Conservation (phyloP, 768 basidiomycete genomes). For the Lepiota venenata region DNA sequence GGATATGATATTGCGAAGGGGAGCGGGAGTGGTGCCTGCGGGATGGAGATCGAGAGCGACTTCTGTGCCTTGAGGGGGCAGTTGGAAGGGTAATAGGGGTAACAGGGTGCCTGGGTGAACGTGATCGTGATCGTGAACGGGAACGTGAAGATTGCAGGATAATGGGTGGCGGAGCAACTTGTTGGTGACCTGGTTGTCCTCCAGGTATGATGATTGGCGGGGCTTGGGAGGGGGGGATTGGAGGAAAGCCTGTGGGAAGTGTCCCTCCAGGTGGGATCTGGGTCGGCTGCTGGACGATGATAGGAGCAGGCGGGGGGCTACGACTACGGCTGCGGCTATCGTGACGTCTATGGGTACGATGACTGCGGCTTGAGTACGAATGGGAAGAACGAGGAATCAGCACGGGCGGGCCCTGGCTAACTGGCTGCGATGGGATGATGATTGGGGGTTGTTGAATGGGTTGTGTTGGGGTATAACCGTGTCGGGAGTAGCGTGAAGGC, state of each 20-base stretch:
- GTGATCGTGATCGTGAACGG: conserved; percentile 7
- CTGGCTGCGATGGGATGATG: not conserved
- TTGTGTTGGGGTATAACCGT: conserved; percentile 2
- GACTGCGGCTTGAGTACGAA: conserved; percentile 5
- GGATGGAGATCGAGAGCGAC: conserved; percentile 1
- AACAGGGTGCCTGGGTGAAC: not conserved
- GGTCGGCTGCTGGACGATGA: conserved; percentile 4
- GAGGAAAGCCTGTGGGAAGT: conserved; percentile 1
- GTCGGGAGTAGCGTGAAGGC: conserved; percentile 5
- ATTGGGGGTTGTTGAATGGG: not conserved
- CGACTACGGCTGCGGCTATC: not conserved
- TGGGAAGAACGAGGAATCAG: conserved; percentile 2
- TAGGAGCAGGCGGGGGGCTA: not conserved
- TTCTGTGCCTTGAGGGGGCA: not conserved
- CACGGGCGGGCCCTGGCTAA: not conserved
- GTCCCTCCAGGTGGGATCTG: conserved; percentile 10
- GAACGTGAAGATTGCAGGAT: conserved; percentile 16
- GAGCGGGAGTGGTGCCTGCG: conserved; percentile 12
- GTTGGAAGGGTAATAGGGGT: conserved; percentile 2
- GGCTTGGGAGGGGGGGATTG: not conserved
- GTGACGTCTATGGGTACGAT: conserved; percentile 5
- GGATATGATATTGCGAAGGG: conserved; percentile 12
- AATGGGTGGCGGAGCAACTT: conserved; percentile 7
- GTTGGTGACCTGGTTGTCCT: not conserved
- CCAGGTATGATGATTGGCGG: not conserved